Percentiles rank a stretch among this genome's conserved stretches.
Conservation (phyloP, 495 filamentous ascomycete genomes). For the Massariosphaeria phaeospora region DNA sequence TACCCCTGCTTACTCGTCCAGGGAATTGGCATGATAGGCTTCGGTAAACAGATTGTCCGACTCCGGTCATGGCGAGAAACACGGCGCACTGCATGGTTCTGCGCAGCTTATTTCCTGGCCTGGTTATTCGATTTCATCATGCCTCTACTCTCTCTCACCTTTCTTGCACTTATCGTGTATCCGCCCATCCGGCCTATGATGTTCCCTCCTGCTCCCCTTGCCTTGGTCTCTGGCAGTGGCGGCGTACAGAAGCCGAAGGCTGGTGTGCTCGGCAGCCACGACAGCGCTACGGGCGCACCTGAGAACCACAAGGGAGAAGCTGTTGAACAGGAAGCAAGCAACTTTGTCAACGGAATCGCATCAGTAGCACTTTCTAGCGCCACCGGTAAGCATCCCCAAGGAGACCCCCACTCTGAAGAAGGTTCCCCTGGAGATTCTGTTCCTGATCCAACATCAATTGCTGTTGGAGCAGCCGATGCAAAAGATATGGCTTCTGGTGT, state of each 20-base stretch:
- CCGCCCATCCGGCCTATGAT: conserved; percentile 58
- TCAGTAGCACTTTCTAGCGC: conserved; percentile 70
- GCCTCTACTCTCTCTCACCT: conserved; percentile 51
- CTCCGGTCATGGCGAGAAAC: conserved; percentile 77
- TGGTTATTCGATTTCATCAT: conserved; percentile 75
- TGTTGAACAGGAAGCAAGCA: conserved; percentile 78
- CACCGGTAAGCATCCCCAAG: conserved; percentile 56
- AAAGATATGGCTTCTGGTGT: conserved; percentile 50
- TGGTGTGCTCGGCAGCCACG: conserved; percentile 68
- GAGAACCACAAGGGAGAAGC: conserved; percentile 84
- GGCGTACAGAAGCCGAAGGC: conserved; percentile 63
- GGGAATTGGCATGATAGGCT: conserved; percentile 60
- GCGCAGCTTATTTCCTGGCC: conserved; percentile 62
- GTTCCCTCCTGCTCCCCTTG: conserved; percentile 71
- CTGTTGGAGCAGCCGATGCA: conserved; percentile 52
- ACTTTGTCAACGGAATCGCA: conserved; percentile 72
- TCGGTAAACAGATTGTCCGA: conserved; percentile 68
- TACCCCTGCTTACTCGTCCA: conserved; percentile 5
- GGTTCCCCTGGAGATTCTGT: conserved; percentile 39
- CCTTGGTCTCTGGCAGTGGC: conserved; percentile 58
- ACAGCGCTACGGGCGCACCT: conserved; percentile 74
- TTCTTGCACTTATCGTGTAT: conserved; percentile 63
- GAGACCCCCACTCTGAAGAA: conserved; percentile 36
- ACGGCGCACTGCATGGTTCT: conserved; percentile 62
- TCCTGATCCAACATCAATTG: conserved; percentile 59